Conservation (phyloP, 768 basidiomycete genomes). For the Hericium coralloides region DNA sequence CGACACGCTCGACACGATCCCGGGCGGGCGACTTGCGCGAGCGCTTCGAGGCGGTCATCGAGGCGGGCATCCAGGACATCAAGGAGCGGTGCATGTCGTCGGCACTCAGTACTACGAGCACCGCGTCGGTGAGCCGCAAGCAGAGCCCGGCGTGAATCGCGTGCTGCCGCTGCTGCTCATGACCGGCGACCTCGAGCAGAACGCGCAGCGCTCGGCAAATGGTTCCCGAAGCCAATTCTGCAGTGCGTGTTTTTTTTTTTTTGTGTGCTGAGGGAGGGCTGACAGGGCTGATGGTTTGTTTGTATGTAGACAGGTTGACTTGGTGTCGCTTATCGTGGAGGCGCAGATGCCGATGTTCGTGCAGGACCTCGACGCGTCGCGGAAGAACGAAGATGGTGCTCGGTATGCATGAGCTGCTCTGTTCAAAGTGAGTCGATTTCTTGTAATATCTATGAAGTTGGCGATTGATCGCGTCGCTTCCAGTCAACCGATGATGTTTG, state of each 20-base stretch:
- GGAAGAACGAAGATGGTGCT: slow-evolving; percentile 66
- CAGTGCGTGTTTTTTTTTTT: slow-evolving; percentile 42
- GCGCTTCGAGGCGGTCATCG: slow-evolving; percentile 66
- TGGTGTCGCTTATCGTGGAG: slow-evolving; percentile 69
- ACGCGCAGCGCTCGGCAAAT: slow-evolving; percentile 77
- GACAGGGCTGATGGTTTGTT: not conserved
- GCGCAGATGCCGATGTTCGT: slow-evolving; percentile 58
- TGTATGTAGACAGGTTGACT: slow-evolving; percentile 50
- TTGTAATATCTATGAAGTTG: too few species aligned
- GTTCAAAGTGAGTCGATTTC: slow-evolving; percentile 49
- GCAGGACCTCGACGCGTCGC: slow-evolving; percentile 55
- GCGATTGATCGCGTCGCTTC: too few species aligned
- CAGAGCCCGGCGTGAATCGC: slow-evolving; percentile 68
- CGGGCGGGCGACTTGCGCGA: slow-evolving; percentile 62
- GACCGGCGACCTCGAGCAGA: slow-evolving; percentile 86
- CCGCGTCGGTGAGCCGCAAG: slow-evolving; percentile 55
- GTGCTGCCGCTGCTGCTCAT: slow-evolving; percentile 75
- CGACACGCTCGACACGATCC: slow-evolving; percentile 59
- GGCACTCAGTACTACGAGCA: slow-evolving; percentile 52
- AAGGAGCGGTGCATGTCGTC: slow-evolving; percentile 55
- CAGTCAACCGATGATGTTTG: slow-evolving; percentile 54
- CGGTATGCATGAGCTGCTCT: slow-evolving; percentile 78
- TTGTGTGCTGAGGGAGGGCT: not conserved
- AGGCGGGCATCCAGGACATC: slow-evolving; percentile 57
- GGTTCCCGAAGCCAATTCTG: slow-evolving; percentile 76